Evolutionary conservation across 768 basidiomycete genomes (phyloP).

Genomic region (Russula olivacea): DNA sequence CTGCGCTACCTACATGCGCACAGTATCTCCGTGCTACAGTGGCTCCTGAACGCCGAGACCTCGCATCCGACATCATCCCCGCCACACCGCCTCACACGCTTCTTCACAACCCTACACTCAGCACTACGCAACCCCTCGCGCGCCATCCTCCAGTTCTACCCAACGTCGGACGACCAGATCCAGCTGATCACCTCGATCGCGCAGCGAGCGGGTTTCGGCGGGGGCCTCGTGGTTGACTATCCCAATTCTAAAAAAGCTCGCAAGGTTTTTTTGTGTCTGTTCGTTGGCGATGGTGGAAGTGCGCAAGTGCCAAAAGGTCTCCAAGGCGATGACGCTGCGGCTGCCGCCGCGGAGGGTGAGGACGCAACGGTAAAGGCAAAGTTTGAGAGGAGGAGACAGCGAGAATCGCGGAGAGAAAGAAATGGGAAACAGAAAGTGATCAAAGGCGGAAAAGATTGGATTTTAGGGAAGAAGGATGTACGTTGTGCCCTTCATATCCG

Average conservation of each 20-base stretch:
- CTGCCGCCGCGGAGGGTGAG: slow-evolving; percentile 39
- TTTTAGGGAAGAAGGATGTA: slow-evolving; percentile 95
- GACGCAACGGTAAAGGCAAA: slow-evolving; percentile 53
- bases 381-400: slow-evolving; percentile 76
- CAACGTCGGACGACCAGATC: slow-evolving; percentile 94
- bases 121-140: slow-evolving; percentile 79
- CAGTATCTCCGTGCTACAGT: slow-evolving; percentile 98
- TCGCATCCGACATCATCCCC: slow-evolving; percentile 85
- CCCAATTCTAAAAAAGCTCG: slow-evolving; percentile 94
- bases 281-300: slow-evolving; percentile 72
- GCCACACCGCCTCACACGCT: slow-evolving; percentile 75
- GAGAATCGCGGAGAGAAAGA: slow-evolving; percentile 50
- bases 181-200: slow-evolving; percentile 90
- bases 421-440: slow-evolving; percentile 62
- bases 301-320: slow-evolving; percentile 72
- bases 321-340: slow-evolving; percentile 49
- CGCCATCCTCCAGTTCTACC: slow-evolving; percentile 92
- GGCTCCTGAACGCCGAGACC: slow-evolving; percentile 95
- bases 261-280: slow-evolving; percentile 91
- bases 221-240: slow-evolving; percentile 94
- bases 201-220: slow-evolving; percentile 92
- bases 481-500: slow-evolving; percentile 22
- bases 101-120: slow-evolving; percentile 90
- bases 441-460: slow-evolving; percentile 80
- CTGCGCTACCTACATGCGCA: too few species aligned